A percentile compares a stretch with the other conserved stretches of the same genome.
Evolutionary conservation across 768 basidiomycete species (phyloP).

Genomic region (Boletus coccyginus): DNA sequence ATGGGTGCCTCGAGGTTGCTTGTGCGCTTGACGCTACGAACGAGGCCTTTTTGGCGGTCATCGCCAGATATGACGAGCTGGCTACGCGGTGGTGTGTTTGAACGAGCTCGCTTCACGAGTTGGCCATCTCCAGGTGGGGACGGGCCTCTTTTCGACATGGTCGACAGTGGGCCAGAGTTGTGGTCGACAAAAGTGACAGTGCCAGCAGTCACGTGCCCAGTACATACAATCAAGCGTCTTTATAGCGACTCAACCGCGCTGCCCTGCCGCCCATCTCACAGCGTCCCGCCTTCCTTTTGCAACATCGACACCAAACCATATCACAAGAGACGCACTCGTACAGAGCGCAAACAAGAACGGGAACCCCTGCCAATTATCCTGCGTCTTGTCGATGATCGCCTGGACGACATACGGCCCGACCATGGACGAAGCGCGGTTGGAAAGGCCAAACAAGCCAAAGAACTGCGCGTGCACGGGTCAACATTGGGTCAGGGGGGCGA

Average conservation of each 20-base stretch:
- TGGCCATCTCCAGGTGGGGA: constrained; percentile 53
- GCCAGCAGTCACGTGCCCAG: too few species aligned
- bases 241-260: constrained; percentile 14
- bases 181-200: too few species aligned
- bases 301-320: constrained; percentile 75
- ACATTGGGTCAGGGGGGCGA: not conserved
- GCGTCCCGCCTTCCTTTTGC: constrained; percentile 62
- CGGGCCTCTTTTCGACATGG: constrained; percentile 70
- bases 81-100: constrained; percentile 50
- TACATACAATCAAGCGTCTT: too few species aligned
- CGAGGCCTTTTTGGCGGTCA: constrained; percentile 72
- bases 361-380: constrained; percentile 81
- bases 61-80: constrained; percentile 77
- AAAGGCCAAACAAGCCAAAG: constrained; percentile 84
- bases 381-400: constrained; percentile 70
- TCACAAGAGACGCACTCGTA: constrained; percentile 59
- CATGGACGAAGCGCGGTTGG: constrained; percentile 83
- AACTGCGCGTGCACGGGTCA: constrained; percentile 44
- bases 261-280: constrained; percentile 47
- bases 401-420: constrained; percentile 85
- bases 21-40: constrained; percentile 88
- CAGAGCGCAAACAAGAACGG: constrained; percentile 81
- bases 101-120: constrained; percentile 61
- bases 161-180: too few species aligned
- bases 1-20: constrained; percentile 93